Evolutionary conservation across 192 early-diverging fungal genomes (phyloP), one percentile per base, ranked within the genome.

Genomic region (Backusella circina): DNA sequence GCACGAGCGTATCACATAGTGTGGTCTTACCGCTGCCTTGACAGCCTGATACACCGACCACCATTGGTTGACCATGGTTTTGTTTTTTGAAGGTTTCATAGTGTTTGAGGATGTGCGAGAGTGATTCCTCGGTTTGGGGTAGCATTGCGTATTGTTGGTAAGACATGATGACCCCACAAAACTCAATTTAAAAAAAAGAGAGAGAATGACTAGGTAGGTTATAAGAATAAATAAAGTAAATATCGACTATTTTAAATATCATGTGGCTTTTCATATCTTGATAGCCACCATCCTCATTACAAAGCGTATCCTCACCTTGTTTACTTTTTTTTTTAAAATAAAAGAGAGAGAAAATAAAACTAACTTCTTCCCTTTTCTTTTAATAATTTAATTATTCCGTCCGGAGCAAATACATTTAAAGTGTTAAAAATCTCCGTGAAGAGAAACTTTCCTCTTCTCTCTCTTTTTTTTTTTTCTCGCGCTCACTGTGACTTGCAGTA

Each of bases 21-120:
- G 89, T 92, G 28, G 87, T 91, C 75, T 89, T 91, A 73, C 88
- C 95, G 66, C 89, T 86, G 13, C 95, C 95, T 84, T 97, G 95
- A 12, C 92, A 90, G 0, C 94, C 94, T 28, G 83, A 89, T 65
- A 96, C 83, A n/a, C 92, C 93, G 9, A 96, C 89, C 9, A 94
- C 78, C 26, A 95, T 78, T 9, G 91, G 89, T 1, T 33, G 71
- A 0, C n/a, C n/a, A 47, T 16, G 36, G 16, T 50, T 15, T 18
- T 70, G 47, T 23, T 77, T 38, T 15, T 28, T 51, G 23, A 64
- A 81, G 10, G 23, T 36, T 26, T 64, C 67, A 57, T 77, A 75
- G 64, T 83, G 82, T 0, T 74, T 28, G 2, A 83, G 44, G 39
- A 83, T 83, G 38, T 79, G 76, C 1, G 74, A 23, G 9, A 83